Evolutionary conservation across 306 rosid genomes (phyloP), one percentile per base, ranked within the genome.

Genomic region (Nissolia schottii): DNA sequence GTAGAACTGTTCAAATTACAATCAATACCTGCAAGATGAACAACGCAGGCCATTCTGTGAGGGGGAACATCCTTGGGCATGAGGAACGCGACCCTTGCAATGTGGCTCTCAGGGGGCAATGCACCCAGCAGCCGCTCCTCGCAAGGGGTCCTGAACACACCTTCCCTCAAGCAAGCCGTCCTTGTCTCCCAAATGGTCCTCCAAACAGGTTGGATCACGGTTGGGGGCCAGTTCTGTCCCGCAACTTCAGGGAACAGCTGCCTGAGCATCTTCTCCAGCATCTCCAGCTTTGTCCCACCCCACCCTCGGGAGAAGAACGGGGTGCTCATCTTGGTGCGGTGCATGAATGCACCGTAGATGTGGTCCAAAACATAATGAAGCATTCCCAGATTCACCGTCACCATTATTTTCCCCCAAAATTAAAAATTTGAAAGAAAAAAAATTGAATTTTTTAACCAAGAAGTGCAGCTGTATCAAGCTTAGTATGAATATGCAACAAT

Each of bases 1-100:
- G n/a, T n/a, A n/a, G n/a, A n/a, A n/a, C n/a, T n/a, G n/a, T n/a
- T n/a, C n/a, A n/a, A n/a, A n/a, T n/a, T n/a, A n/a, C n/a, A n/a
- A n/a, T n/a, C 9, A 13, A 28, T 87, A 93, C 98, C 97, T 81
- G 98, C 98, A 75, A 94, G 94, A 82, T 91, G 98, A 86, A 94
- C 85, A 14, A 94, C 96, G 53, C 98, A 94, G 3, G 97, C 85
- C 97, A 94, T 86, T 65, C 65, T 85, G 59, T 82, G 85, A 4
- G 91, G 83, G 0, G 97, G 89, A 13, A 89, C 91, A 10, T 25
- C 70, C 60, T 91, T 94, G 0, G 98, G 96, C 75, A 75, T 72
- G 18, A 94, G 95, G 72, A 94, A 89, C 5, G 96, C 96, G 84
- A 94, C 97, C 84, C 95, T 85, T 14, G 90, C 97, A 84, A 43